A percentile compares a stretch with the other conserved stretches of the same genome.
These are phyloP conservation scores for Melanomma pulvis-pyrius DNA, from an alignment of 495 filamentous ascomycete genomes.

Conservation along the genomic window DNA sequence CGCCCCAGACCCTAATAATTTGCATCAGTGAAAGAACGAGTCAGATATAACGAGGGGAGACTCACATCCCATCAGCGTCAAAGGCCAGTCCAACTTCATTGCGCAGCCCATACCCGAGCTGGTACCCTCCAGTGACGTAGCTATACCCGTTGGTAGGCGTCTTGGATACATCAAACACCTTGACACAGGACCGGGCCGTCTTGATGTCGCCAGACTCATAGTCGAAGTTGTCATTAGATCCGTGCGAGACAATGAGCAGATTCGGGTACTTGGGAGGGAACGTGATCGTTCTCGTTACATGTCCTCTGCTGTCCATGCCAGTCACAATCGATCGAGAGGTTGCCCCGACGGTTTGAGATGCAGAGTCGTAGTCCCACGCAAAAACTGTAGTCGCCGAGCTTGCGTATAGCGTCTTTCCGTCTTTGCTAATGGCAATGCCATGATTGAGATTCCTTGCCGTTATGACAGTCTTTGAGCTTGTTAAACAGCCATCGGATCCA, in stretches of 20 bases:
- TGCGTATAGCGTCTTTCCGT: constrained; percentile 38
- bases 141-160: constrained; percentile 23
- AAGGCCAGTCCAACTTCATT: constrained; percentile 35
- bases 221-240: constrained; percentile 37
- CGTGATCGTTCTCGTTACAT: constrained; percentile 27
- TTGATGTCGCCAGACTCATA: constrained; percentile 25
- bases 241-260: constrained; percentile 34
- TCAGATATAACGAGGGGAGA: not conserved
- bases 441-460: constrained; percentile 31
- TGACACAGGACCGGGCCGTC: constrained; percentile 25
- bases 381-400: constrained; percentile 29
- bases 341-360: constrained; percentile 10
- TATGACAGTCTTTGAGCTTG: constrained; percentile 20
- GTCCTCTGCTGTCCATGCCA: constrained; percentile 28
- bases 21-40: not conserved
- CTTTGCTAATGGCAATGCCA: constrained; percentile 27
- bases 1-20: constrained; percentile 27
- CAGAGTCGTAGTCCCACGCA: constrained; percentile 24
- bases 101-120: constrained; percentile 34
- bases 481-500: constrained; percentile 29
- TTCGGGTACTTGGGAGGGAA: constrained; percentile 31
- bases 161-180: constrained; percentile 32
- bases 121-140: constrained; percentile 28
- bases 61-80: constrained; percentile 32
- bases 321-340: constrained; percentile 8